Percentiles rank a stretch among this genome's conserved stretches.
These are phyloP conservation scores for Kodamaea hsintzibuensis DNA, from an alignment of 805 yeast species.

Conservation along the genomic window DNA sequence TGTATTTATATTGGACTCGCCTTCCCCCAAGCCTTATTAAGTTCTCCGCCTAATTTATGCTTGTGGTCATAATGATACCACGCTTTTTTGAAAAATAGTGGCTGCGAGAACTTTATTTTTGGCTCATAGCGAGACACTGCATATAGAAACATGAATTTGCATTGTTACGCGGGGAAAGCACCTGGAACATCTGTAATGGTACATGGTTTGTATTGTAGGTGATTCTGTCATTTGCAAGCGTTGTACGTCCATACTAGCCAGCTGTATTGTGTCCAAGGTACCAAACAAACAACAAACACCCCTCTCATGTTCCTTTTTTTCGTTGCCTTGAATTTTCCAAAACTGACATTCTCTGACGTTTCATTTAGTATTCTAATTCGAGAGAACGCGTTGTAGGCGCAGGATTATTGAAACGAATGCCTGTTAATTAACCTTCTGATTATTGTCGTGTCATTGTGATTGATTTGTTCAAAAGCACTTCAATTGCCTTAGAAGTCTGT, in stretches of 20 bases:
- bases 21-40: not conserved
- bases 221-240: not conserved
- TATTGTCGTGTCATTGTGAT: no score
- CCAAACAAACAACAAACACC: not conserved
- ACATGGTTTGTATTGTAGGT: not conserved
- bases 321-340: not conserved
- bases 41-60: not conserved
- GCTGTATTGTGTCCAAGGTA: not conserved
- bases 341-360: not conserved
- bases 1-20: not conserved
- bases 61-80: not conserved
- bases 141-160: not conserved
- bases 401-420: not conserved
- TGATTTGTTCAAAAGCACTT: not conserved
- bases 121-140: not conserved
- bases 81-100: conserved; percentile 1
- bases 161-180: not conserved
- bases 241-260: not conserved
- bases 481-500: no score
- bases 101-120: not conserved
- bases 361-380: not conserved
- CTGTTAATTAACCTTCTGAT: no score
- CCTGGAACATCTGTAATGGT: not conserved
- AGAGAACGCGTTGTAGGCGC: not conserved
- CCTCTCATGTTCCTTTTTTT: not conserved